Conservation (phyloP, 257 asterid genomes). For the Coffea eugenioides region DNA sequence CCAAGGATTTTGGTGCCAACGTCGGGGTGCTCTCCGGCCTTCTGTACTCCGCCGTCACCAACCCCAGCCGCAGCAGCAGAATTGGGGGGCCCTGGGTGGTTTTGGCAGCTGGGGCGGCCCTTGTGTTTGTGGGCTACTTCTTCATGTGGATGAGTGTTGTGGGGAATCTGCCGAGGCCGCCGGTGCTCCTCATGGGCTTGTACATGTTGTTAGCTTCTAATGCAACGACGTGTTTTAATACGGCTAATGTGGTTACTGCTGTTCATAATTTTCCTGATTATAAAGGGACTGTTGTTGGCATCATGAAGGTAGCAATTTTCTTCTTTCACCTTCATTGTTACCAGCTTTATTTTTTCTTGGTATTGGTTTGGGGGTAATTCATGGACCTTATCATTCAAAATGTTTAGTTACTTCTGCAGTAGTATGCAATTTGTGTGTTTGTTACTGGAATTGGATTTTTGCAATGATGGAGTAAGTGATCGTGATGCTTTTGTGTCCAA, state of each 20-base stretch:
- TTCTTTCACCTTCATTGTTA: no score
- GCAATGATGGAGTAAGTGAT: no score
- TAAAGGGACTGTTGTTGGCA: slow-evolving; percentile 80
- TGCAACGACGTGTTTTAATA: slow-evolving; percentile 78
- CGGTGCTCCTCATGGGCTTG: slow-evolving; percentile 58
- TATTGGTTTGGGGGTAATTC: no score
- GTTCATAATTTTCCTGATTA: slow-evolving; percentile 70
- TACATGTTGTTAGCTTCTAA: slow-evolving; percentile 85
- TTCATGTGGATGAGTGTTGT: slow-evolving; percentile 81
- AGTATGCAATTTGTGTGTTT: no score
- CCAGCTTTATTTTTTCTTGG: no score
- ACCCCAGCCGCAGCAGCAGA: not conserved
- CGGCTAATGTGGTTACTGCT: slow-evolving; percentile 84
- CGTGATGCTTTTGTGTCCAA: no score
- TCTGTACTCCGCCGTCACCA: slow-evolving; percentile 48
- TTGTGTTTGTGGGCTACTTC: slow-evolving; percentile 75
- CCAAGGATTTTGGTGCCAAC: slow-evolving; percentile 89
- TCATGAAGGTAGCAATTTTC: slow-evolving; percentile 66
- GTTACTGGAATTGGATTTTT: no score
- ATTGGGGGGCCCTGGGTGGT: slow-evolving; percentile 71
- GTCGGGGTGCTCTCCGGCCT: slow-evolving; percentile 74
- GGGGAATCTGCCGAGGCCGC: slow-evolving; percentile 59
- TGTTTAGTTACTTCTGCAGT: no score
- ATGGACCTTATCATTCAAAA: no score
- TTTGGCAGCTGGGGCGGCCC: slow-evolving; percentile 15